Evolutionary conservation across 805 yeast species (phyloP).

Genomic region (Candida chilensis): DNA sequence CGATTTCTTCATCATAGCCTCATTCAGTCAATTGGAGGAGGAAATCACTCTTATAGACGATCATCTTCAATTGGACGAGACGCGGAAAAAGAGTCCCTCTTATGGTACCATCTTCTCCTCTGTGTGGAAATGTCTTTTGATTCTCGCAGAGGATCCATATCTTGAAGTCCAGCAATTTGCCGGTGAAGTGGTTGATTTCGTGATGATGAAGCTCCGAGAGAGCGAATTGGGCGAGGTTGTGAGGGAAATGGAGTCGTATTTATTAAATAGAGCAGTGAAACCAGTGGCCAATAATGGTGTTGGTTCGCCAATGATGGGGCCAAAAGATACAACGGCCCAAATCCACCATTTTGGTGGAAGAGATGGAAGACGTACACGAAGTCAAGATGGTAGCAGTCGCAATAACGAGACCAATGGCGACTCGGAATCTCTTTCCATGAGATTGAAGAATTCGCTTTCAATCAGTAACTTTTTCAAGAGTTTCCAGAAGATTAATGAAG

Average conservation of each 20-base stretch:
- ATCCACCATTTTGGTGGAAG: too few species aligned
- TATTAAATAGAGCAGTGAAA: conserved; percentile 35
- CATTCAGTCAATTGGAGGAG: conserved; percentile 75
- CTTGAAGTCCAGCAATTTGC: conserved; percentile 69
- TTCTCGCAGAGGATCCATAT: conserved; percentile 83
- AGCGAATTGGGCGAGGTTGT: conserved; percentile 61
- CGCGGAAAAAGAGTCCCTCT: conserved; percentile 64
- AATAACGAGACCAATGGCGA: too few species aligned
- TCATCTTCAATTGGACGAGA: conserved; percentile 52
- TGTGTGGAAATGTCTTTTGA: conserved; percentile 77
- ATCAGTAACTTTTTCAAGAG: conserved; percentile 23
- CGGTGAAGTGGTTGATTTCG: conserved; percentile 64
- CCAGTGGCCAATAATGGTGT: not conserved
- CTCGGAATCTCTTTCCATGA: too few species aligned
- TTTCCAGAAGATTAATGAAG: conserved; percentile 9
- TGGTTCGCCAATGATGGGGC: not conserved
- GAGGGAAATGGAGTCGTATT: conserved; percentile 53
- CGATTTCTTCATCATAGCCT: conserved; percentile 75
- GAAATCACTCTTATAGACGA: conserved; percentile 63
- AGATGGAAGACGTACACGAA: too few species aligned
- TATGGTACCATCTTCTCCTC: conserved; percentile 83
- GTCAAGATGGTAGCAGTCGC: too few species aligned
- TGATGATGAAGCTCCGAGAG: conserved; percentile 49
- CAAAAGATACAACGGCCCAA: not conserved
- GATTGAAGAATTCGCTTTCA: conserved; percentile 17